Base-by-base conservation (phyloP, 441 rosid genomes). In the Arabidopsis hybrid region DNA sequence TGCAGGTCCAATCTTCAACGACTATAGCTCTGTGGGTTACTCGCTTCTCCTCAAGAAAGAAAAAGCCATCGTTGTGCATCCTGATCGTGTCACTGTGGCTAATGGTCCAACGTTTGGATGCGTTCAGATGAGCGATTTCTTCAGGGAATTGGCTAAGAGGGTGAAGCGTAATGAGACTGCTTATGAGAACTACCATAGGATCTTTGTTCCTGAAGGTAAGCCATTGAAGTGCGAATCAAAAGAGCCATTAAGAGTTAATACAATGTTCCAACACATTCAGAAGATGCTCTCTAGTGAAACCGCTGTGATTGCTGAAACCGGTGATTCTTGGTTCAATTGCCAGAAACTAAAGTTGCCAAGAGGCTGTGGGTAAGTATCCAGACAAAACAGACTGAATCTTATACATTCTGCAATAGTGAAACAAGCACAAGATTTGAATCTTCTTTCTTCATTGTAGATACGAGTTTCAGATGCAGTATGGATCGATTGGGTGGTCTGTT, bases 271-370 rank as follows among this genome's bases (percentile, higher is more conserved):
- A 38, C 93, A 85, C 65, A 84, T 90, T 21, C 91, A 90, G 69
- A 83, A 84, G 56, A 73, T 88, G 86, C 78, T 88, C 53, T 88
- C 95, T 17, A 4, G 79, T 65, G 83, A 81, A 16, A 88, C 89
- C 2, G 91, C 91, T 32, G 88, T 90, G 71, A 86, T 90, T 73
- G 92, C 93, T 39, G 95, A 90, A 79, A 90, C 95, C 0, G 95
- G 92, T 16, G 95, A 90, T 82, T 90, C 95, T 5, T 90, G 93
- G 91, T 90, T 90, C 66, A 88, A 90, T 60, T 88, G 95, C 73
- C 95, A 85, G 83, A 90, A 90, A 80, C 88, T 90, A 67, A 87
- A 83, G 84, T 67, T 90, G 72, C 95, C 95, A 0, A 49, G 36
- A 56, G 95, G 88, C 69, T 90, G 95, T 46, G 93, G 95, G 91